Conservation (phyloP, 1,284 basidiomycete species). For the Meira miltonrushii region DNA sequence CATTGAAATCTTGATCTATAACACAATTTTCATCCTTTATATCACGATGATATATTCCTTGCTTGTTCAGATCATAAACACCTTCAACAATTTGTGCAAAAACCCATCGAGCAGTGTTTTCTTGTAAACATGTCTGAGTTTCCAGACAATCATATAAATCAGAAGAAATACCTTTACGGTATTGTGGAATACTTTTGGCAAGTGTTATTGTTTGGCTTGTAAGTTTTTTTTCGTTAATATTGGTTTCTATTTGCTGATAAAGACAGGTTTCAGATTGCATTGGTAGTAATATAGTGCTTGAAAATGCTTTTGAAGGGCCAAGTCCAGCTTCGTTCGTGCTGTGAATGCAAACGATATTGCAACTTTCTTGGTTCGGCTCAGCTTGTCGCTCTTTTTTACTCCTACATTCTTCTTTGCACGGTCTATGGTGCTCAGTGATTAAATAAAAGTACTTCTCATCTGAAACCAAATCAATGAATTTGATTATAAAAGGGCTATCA, state of each 20-base stretch:
- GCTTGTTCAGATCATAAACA: slow-evolving; percentile 69
- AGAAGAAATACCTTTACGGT: slow-evolving; percentile 59
- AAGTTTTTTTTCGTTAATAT: not conserved
- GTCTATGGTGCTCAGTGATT: slow-evolving; percentile 85
- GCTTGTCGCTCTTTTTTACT: not conserved
- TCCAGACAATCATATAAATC: slow-evolving; percentile 92
- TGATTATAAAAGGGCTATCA: slow-evolving; percentile 72
- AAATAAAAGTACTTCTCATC: slow-evolving; percentile 78
- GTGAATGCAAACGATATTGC: too few species aligned
- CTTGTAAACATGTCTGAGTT: slow-evolving; percentile 71
- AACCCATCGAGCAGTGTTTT: slow-evolving; percentile 71
- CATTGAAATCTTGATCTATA: slow-evolving; percentile 62
- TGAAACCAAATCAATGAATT: slow-evolving; percentile 75
- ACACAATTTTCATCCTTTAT: slow-evolving; percentile 88
- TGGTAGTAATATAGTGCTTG: too few species aligned
- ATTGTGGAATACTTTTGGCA: not conserved
- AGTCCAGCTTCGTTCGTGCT: too few species aligned
- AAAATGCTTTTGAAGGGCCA: too few species aligned
- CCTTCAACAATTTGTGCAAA: slow-evolving; percentile 82
- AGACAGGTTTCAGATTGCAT: not conserved
- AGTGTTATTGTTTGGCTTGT: slow-evolving; percentile 4
- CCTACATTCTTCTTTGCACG: slow-evolving; percentile 63
- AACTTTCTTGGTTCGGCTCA: not conserved
- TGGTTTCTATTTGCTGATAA: too few species aligned
- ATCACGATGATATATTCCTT: slow-evolving; percentile 79